Evolutionary conservation across 2,329 filamentous ascomycete species (phyloP), one percentile per base, ranked within the genome.

Genomic region (Leptographium galeiforme): DNA sequence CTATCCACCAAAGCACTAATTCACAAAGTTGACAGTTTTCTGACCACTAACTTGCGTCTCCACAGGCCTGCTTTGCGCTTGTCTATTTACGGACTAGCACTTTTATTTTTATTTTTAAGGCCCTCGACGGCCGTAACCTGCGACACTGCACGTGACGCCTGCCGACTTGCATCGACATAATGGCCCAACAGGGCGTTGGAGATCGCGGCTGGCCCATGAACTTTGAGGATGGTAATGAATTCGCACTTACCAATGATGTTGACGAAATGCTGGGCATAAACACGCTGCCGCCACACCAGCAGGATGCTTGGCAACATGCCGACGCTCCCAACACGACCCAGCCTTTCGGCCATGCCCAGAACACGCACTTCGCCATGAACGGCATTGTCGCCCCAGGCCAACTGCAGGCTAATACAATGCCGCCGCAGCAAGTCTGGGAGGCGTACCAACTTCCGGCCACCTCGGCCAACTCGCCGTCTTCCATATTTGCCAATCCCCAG

Each of bases 181-280:
- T 59, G 58, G 55, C 58, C 57, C 58, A 58, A 36, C 57, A 57
- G 55, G 56, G 57, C 44, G 49, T 49, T 38, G 56, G 55, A 4
- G 49, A 53, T 36, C 8, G 51, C 50, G 54, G 54, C 36, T 59
- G 58, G 58, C 52, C 53, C 48, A 44, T 56, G 36, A 46, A 47
- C 45, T 58, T 45, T 44, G 58, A 58, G 12, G 55, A 53, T 34
- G 52, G 30, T 40, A 53, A 18, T 30, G 41, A n/a, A 13, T 58
- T 55, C n/a, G 47, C 52, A 14, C 38, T 59, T 25, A 45, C 41
- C 5, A 56, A 59, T 45, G 54, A 55, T 44, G 39, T 57, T 6
- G 43, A 51, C 19, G 45, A 43, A 46, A 54, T 57, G 32, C 10
- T 58, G 30, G 51, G 52, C 50, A 52, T 59, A 53, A 44, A 44